Evolutionary conservation across 257 asterid species (phyloP).

Genomic region (Agastache rugosa): DNA sequence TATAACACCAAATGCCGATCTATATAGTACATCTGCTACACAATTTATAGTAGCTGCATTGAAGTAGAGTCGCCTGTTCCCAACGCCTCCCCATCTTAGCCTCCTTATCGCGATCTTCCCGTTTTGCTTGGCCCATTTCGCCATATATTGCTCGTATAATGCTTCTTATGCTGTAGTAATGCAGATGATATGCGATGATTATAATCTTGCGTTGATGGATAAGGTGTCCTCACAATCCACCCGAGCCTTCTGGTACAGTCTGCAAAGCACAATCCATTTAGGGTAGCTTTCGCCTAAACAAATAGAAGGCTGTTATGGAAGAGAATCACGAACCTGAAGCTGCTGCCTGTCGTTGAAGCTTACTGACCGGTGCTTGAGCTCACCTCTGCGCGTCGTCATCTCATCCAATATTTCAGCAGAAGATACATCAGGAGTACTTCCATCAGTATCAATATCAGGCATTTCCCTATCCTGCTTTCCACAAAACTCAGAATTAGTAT

Average conservation of each 20-base stretch:
- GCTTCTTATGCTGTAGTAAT: background rate
- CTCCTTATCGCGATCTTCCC: background rate
- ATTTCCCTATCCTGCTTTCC: conserved; percentile 55
- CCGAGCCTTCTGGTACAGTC: conserved; percentile 39
- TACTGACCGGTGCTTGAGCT: conserved; percentile 69
- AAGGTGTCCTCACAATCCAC: conserved; percentile 1
- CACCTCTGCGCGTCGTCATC: conserved; percentile 85
- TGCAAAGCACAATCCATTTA: background rate
- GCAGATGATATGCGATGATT: background rate
- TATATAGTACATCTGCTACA: conserved; percentile 16
- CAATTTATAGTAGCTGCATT: background rate
- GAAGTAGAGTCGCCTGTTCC: background rate
- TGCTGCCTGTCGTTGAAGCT: conserved; percentile 76
- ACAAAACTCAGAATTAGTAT: conserved; percentile 14
- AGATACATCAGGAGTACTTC: conserved; percentile 46
- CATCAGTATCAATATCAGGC: conserved; percentile 42
- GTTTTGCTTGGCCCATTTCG: background rate
- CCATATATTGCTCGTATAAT: background rate
- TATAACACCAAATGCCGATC: background rate
- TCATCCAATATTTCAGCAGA: conserved; percentile 82
- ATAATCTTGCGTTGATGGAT: conserved; percentile 4
- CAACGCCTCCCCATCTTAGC: background rate
- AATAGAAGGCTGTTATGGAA: background rate
- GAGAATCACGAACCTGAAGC: conserved; percentile 49
- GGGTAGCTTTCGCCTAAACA: background rate